Evolutionary conservation across 2,329 filamentous ascomycete genomes (phyloP), one percentile per base, ranked within the genome.

Genomic region (Chrysoporthe cubensis): DNA sequence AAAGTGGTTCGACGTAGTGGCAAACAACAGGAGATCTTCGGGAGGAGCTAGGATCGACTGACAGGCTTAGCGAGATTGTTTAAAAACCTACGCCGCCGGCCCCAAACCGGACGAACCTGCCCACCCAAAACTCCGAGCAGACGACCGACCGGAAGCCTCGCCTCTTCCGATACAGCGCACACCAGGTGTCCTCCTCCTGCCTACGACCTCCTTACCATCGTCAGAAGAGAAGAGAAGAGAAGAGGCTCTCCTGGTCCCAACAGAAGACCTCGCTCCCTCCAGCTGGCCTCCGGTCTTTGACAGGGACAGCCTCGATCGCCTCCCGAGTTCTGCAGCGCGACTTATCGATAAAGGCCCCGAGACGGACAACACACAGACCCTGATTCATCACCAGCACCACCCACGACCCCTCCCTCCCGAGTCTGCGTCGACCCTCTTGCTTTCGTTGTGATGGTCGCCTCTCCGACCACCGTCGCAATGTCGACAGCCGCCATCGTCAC

Each of bases 381-480:
- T 54, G 26, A 54, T 32, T 54, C 50, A 54, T 40, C 14, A 18
- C 14, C 32, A 48, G 21, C 56, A 44, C 42, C 40, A 58, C 18
- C n/a, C 18, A 50, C 26, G 50, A 66, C 40, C 60, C 32, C 46
- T 58, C 43, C 54, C 14, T 57, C 32, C 32, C 54, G n/a, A 0
- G 9, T 42, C 50, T 48, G 56, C 57, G 54, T 52, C 42, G 44
- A 44, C 13, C 26, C 26, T 52, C 14, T 2, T 42, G 32, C 54
- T 37, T 57, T 48, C 44, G 64, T 59, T 59, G 70, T 66, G 75
- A 83, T 83, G 81, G 78, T 78, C 71, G 81, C 81, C 76, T 73
- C 78, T 71, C 77, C 78, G 57, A 72, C 75, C 67, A 73, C 76
- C 70, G 72, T 76, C 74, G 74, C 73, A 74, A 84, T 84, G 81